These are phyloP conservation scores for Neurospora sp. DNA, from an alignment of 495 filamentous ascomycete species.

Conservation along the genomic window DNA sequence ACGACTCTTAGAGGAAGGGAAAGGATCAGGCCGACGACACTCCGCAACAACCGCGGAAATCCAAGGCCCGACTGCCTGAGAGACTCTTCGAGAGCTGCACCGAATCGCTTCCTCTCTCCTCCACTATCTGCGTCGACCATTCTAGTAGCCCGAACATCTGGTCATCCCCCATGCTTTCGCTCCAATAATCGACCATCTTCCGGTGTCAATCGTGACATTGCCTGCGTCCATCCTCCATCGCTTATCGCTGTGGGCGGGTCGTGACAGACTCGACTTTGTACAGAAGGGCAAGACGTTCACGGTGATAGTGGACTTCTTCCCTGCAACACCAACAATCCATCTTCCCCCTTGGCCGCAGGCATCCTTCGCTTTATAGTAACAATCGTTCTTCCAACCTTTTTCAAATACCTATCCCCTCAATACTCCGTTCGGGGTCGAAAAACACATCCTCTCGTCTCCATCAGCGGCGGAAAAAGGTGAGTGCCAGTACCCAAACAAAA, in stretches of 20 bases:
- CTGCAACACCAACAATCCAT: conserved; percentile 25
- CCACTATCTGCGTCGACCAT: background rate
- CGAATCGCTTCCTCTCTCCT: background rate
- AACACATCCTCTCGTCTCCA: background rate
- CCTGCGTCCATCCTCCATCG: conserved; percentile 12
- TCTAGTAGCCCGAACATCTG: background rate
- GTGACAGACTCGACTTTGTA: conserved; percentile 15
- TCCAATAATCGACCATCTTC: conserved; percentile 19
- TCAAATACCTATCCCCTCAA: background rate
- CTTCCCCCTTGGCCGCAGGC: conserved; percentile 39
- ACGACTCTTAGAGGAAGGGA: background rate
- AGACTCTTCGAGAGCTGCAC: background rate
- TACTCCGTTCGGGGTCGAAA: background rate
- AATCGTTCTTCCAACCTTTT: conserved; percentile 22
- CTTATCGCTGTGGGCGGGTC: conserved; percentile 8
- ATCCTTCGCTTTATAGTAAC: conserved; percentile 39
- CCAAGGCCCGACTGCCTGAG: background rate
- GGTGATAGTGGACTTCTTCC: conserved; percentile 42
- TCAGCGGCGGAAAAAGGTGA: background rate
- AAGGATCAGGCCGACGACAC: background rate
- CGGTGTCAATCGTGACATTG: conserved; percentile 23
- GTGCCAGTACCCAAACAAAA: background rate
- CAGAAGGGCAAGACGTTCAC: conserved; percentile 26
- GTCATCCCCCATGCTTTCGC: conserved; percentile 16
- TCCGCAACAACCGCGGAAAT: background rate